A percentile compares a stretch with the other conserved stretches of the same genome.
phyloP scores from a whole-genome alignment of 1,284 basidiomycete species.

The Violaceomyces palustris region DNA sequence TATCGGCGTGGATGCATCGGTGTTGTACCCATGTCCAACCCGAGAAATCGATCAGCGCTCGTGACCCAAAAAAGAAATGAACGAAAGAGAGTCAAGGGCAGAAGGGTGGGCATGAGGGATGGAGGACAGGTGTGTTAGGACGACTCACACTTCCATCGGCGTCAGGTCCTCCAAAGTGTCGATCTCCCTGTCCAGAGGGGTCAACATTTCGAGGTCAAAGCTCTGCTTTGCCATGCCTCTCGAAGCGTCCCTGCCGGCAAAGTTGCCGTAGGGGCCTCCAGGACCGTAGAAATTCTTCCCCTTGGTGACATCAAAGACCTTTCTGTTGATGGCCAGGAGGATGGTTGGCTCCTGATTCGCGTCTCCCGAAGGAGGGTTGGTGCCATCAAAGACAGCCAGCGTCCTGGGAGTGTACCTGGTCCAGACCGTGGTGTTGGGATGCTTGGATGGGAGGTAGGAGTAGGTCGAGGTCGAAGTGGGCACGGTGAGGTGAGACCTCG shows the following conservation, averaged over 20 bases:
- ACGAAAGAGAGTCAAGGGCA: neutral
- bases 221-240: slow-evolving; percentile 95
- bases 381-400: slow-evolving; percentile 46
- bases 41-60: too few species aligned
- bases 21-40: too few species aligned
- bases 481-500: slow-evolving; percentile 15
- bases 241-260: slow-evolving; percentile 88
- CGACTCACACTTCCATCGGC: slow-evolving; percentile 72
- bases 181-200: slow-evolving; percentile 74
- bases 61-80: too few species aligned
- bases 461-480: slow-evolving; percentile 25
- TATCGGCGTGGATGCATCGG: too few species aligned
- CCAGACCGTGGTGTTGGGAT: slow-evolving; percentile 40
- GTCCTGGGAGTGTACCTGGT: slow-evolving; percentile 46
- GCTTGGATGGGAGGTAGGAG: slow-evolving; percentile 36
- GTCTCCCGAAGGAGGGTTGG: slow-evolving; percentile 6
- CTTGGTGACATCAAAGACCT: slow-evolving; percentile 83
- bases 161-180: slow-evolving; percentile 75
- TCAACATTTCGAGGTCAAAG: slow-evolving; percentile 85
- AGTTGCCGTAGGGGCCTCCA: slow-evolving; percentile 91
- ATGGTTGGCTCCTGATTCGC: slow-evolving; percentile 61
- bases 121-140: too few species aligned
- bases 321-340: slow-evolving; percentile 76
- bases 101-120: too few species aligned
- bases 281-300: slow-evolving; percentile 89